Evolutionary conservation across 2,329 filamentous ascomycete species (phyloP).

Genomic region (Exserohilum turcica): DNA sequence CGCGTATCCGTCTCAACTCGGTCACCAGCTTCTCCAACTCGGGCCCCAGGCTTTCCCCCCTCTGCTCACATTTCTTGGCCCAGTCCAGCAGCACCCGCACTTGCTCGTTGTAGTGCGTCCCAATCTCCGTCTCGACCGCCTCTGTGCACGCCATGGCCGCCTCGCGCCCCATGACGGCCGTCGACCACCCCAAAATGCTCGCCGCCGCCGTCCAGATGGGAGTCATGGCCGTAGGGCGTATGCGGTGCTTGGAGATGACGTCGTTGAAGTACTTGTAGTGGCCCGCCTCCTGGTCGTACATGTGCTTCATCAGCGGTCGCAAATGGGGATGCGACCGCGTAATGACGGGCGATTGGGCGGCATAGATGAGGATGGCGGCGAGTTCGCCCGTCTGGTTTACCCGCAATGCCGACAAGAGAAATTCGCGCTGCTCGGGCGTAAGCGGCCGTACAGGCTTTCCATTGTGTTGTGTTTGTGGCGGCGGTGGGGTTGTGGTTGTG

Average conservation of each 20-base stretch:
- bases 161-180: slow-evolving; percentile 85
- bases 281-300: slow-evolving; percentile 94
- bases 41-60: slow-evolving; percentile 78
- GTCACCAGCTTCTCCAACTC: slow-evolving; percentile 75
- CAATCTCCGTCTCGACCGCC: slow-evolving; percentile 97
- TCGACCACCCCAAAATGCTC: slow-evolving; percentile 83
- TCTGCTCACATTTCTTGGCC: slow-evolving; percentile 73
- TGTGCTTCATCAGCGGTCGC: slow-evolving; percentile 89
- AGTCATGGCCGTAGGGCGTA: slow-evolving; percentile 91
- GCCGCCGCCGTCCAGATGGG: slow-evolving; percentile 85
- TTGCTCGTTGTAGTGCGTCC: slow-evolving; percentile 92
- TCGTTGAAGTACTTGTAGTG: slow-evolving; percentile 86
- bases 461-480: slow-evolving; percentile 13
- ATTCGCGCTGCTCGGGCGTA: slow-evolving; percentile 38
- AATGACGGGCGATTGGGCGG: slow-evolving; percentile 82
- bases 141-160: slow-evolving; percentile 99
- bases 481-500: slow-evolving; percentile 10
- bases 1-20: slow-evolving; percentile 81
- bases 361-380: slow-evolving; percentile 94
- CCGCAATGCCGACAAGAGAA: slow-evolving; percentile 64
- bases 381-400: slow-evolving; percentile 98
- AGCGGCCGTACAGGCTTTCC: slow-evolving; percentile 34
- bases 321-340: slow-evolving; percentile 82
- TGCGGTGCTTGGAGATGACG: slow-evolving; percentile 81
- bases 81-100: slow-evolving; percentile 82